Percentiles rank a stretch among this genome's conserved stretches.
phyloP scores from a whole-genome alignment of 2,329 filamentous ascomycete genomes.

The Clarireedia hainanense region DNA sequence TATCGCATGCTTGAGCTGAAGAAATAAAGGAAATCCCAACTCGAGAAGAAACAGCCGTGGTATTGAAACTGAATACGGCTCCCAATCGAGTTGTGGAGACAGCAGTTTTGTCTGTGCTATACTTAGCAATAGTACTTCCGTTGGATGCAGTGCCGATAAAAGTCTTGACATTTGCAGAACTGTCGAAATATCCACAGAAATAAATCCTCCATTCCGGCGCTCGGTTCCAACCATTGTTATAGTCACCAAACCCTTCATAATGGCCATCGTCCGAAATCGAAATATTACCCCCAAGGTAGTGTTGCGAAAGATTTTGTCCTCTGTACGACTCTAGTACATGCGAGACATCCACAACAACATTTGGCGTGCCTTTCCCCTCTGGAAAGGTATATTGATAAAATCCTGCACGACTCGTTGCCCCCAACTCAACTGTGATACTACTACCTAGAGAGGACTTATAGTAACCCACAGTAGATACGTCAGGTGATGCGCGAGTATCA shows the following conservation, averaged over 20 bases:
- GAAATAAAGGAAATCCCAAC: slow-evolving; percentile 45
- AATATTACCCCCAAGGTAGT: slow-evolving; percentile 52
- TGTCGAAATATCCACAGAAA: slow-evolving; percentile 38
- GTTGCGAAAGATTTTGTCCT: slow-evolving; percentile 50
- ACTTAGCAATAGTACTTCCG: slow-evolving; percentile 13
- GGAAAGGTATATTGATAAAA: slow-evolving; percentile 55
- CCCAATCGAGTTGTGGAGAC: slow-evolving; percentile 33
- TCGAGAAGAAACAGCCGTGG: slow-evolving; percentile 37
- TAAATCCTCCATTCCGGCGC: slow-evolving; percentile 55
- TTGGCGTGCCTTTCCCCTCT: slow-evolving; percentile 24
- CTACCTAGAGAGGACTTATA: slow-evolving; percentile 49
- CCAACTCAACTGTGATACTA: slow-evolving; percentile 49
- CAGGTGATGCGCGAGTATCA: slow-evolving; percentile 41
- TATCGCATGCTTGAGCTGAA: slow-evolving; percentile 39
- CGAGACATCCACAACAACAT: slow-evolving; percentile 53
- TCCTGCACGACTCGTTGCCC: slow-evolving; percentile 47
- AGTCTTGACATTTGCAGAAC: slow-evolving; percentile 41
- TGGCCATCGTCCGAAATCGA: slow-evolving; percentile 40
- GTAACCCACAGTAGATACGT: slow-evolving; percentile 50
- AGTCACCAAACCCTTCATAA: slow-evolving; percentile 53
- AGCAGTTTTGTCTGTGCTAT: slow-evolving; percentile 25
- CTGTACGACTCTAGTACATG: slow-evolving; percentile 55
- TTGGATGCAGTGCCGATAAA: slow-evolving; percentile 25
- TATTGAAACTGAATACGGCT: slow-evolving; percentile 38
- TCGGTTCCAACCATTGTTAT: slow-evolving; percentile 61